Evolutionary conservation across 176 grass and related monocot species (phyloP).

Genomic region (Carex scoparia): DNA sequence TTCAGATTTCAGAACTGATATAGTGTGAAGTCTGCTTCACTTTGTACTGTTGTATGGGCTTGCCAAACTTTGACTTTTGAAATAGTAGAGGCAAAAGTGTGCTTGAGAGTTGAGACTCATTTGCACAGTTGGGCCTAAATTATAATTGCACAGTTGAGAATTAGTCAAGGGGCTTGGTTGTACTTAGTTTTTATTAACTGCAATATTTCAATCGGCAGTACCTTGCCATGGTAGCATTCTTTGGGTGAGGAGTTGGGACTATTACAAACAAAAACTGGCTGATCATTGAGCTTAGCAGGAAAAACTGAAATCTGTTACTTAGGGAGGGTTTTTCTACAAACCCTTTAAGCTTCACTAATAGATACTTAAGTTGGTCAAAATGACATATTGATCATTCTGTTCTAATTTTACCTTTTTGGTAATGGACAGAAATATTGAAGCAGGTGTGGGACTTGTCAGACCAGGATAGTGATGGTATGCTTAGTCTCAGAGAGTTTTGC

Average conservation of each 20-base stretch:
- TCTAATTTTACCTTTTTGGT: conserved; percentile 24
- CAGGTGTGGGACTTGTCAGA: conserved; percentile 99
- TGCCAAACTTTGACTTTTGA: background rate
- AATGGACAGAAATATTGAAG: conserved; percentile 70
- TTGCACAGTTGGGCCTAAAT: background rate
- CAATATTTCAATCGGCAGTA: background rate
- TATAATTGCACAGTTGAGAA: background rate
- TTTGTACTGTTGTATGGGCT: background rate
- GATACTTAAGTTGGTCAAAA: background rate
- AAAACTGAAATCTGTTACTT: background rate
- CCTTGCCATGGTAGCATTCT: background rate
- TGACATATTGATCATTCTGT: conserved; percentile 17
- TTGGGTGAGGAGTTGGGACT: background rate
- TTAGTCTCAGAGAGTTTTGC: conserved; percentile 97
- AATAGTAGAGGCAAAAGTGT: background rate
- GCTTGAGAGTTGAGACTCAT: background rate
- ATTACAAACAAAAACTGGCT: background rate
- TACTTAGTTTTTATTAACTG: background rate
- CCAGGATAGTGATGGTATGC: conserved; percentile 99
- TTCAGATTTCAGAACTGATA: background rate
- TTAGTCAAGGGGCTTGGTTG: background rate
- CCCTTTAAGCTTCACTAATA: conserved; percentile 1
- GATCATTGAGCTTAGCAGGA: background rate
- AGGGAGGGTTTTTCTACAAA: background rate
- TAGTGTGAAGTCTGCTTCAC: background rate